phyloP scores from a whole-genome alignment of 768 basidiomycete species.

The Gymnopilus dilepis region DNA sequence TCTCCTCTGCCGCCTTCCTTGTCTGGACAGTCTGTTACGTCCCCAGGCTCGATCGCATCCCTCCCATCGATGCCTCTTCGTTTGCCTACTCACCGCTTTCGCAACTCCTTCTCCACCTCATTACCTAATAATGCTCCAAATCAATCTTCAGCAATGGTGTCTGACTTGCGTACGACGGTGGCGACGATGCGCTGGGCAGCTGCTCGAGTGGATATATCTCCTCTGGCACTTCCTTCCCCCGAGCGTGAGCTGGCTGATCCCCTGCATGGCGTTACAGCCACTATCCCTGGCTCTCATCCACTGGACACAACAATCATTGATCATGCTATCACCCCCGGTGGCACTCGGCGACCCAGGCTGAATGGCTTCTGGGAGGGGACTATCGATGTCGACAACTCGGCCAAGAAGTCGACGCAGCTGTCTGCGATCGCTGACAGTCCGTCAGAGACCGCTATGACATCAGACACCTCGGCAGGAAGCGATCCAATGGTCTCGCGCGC shows the following conservation, averaged over 20 bases:
- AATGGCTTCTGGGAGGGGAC: constrained; percentile 83
- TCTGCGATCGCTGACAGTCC: constrained; percentile 28
- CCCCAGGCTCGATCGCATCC: constrained; percentile 25
- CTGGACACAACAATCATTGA: constrained; percentile 27
- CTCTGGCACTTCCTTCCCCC: constrained; percentile 86
- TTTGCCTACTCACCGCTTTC: constrained; percentile 37
- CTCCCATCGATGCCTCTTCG: constrained; percentile 28
- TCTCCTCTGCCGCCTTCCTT: constrained; percentile 16
- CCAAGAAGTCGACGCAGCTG: constrained; percentile 19
- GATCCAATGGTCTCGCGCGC: not conserved
- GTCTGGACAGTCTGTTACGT: constrained; percentile 17
- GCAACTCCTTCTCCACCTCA: constrained; percentile 37
- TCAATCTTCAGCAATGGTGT: constrained; percentile 28
- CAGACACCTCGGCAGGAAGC: not conserved
- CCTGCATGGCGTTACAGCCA: constrained; percentile 74
- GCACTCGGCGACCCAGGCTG: constrained; percentile 58
- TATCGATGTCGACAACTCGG: constrained; percentile 54
- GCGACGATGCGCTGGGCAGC: constrained; percentile 90
- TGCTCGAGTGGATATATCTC: constrained; percentile 80
- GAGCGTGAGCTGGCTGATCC: constrained; percentile 93
- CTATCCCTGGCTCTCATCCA: constrained; percentile 67
- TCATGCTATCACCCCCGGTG: constrained; percentile 50
- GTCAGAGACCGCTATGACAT: constrained; percentile 15
- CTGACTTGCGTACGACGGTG: constrained; percentile 68
- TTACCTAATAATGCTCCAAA: constrained; percentile 23